phyloP scores from a whole-genome alignment of 1,139 yeast genomes.

The Dujonia santamariae region DNA sequence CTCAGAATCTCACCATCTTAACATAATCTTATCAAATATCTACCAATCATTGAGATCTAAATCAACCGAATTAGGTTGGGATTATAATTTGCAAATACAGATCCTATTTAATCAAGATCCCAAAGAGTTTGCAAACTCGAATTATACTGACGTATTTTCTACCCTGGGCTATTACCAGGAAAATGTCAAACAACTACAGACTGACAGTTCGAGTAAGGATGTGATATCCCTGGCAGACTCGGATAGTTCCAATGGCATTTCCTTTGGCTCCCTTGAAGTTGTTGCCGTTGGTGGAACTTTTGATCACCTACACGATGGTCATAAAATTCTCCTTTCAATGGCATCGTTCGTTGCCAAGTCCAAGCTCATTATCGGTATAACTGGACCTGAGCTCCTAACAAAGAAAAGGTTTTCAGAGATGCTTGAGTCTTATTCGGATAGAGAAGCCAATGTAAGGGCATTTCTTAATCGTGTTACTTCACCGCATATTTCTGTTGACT shows the following conservation, averaged over 20 bases:
- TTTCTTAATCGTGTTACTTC: slow-evolving; percentile 49
- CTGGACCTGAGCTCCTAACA: slow-evolving; percentile 70
- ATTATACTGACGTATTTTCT: too few relatives aligned
- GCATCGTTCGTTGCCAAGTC: slow-evolving; percentile 59
- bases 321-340: slow-evolving; percentile 75
- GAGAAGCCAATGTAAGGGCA: slow-evolving; percentile 45
- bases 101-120: slow-evolving; percentile 25
- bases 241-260: too few relatives aligned
- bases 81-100: slow-evolving; percentile 29
- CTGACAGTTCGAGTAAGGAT: too few relatives aligned
- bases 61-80: slow-evolving; percentile 19
- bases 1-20: slow-evolving; percentile 19
- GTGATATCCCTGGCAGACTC: too few relatives aligned
- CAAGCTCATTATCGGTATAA: slow-evolving; percentile 73
- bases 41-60: slow-evolving; percentile 24
- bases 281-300: slow-evolving; percentile 92
- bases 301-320: slow-evolving; percentile 96
- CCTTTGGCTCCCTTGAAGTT: slow-evolving; percentile 4
- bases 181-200: too few relatives aligned
- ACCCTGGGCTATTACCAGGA: too few relatives aligned
- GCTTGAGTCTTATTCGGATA: slow-evolving; percentile 54
- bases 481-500: slow-evolving; percentile 12
- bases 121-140: too few relatives aligned
- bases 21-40: slow-evolving; percentile 22
- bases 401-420: slow-evolving; percentile 73